Conservation (phyloP, 352 stramenopile species). For the Globisporangium acanthophoron region DNA sequence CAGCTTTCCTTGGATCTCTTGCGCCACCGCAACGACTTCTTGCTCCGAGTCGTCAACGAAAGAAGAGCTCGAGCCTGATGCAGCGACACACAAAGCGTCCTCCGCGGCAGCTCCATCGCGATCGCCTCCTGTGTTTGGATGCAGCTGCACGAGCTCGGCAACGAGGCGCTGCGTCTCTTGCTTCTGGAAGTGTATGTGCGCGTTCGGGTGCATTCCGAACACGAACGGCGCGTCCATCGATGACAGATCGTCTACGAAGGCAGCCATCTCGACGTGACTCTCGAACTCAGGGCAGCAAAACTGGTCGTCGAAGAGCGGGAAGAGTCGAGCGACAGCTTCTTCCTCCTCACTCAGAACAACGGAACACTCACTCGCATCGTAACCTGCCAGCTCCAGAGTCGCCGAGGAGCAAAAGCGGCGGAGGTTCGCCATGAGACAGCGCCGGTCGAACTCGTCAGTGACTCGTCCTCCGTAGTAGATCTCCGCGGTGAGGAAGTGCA, state of each 20-base stretch:
- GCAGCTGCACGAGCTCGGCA: constrained; percentile 30
- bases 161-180: constrained; percentile 47
- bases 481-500: constrained; percentile 73
- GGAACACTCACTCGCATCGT: neutral
- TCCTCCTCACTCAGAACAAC: constrained; percentile 1
- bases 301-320: constrained; percentile 19
- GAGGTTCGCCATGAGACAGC: constrained; percentile 63
- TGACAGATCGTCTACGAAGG: constrained; percentile 44
- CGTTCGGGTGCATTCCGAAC: constrained; percentile 82
- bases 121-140: constrained; percentile 12
- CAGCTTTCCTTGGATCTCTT: constrained; percentile 24
- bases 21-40: constrained; percentile 11
- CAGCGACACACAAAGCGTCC: constrained; percentile 17
- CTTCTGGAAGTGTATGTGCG: constrained; percentile 60
- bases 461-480: constrained; percentile 82
- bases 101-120: neutral
- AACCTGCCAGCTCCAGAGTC: constrained; percentile 10
- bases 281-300: constrained; percentile 46
- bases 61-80: constrained; percentile 12
- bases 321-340: constrained; percentile 9
- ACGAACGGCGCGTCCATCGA: constrained; percentile 54
- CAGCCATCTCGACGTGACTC: constrained; percentile 28
- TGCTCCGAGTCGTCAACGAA: constrained; percentile 9
- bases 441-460: constrained; percentile 77
- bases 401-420: constrained; percentile 47